Evolutionary conservation across 306 rosid genomes (phyloP), one percentile per base, ranked within the genome.

Genomic region (Castanea mollissima): DNA sequence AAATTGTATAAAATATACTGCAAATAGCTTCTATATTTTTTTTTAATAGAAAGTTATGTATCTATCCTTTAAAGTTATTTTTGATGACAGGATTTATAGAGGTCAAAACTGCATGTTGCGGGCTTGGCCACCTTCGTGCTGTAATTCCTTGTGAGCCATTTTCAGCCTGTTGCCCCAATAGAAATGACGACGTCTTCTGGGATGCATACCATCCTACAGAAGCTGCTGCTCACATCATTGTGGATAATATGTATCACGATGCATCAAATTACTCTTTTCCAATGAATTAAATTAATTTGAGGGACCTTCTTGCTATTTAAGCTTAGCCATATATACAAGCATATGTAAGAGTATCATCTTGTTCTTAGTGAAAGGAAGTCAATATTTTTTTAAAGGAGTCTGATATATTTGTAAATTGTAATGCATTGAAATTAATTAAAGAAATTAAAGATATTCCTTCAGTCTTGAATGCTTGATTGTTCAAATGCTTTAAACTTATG

Each of bases 161-260:
- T 68, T 79, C 90, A 2, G 20, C 2, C 3, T 16, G 74, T 51
- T 92, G 93, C 85, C 38, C 93, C 31, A 89, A 94, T 21, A 91
- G 97, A 83, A 38, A 77, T 29, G 84, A 86, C 57, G 89, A 90
- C 76, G 11, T 92, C 29, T 94, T 92, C 74, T 94, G 97, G 97
- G 98, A 94, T 79, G 60, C 54, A 29, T 84, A 13, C 67, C 98
- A 94, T 81, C 98, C 97, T 4, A 83, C 93, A 4, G 84, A 94
- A 81, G 86, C 89, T 67, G 86, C 91, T 25, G 19, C 70, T 62
- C 78, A 83, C 20, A 70, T 88, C 5, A 7, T 88, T 46, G 84
- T 71, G 11, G 89, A 91, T 41, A 57, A 16, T 54, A 73, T 94
- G 29, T 92, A 85, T 25, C 68, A 83, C 54, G 93, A 91, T 71